phyloP scores from a whole-genome alignment of 73 alveolate species.

The Blepharisma japonicum region DNA sequence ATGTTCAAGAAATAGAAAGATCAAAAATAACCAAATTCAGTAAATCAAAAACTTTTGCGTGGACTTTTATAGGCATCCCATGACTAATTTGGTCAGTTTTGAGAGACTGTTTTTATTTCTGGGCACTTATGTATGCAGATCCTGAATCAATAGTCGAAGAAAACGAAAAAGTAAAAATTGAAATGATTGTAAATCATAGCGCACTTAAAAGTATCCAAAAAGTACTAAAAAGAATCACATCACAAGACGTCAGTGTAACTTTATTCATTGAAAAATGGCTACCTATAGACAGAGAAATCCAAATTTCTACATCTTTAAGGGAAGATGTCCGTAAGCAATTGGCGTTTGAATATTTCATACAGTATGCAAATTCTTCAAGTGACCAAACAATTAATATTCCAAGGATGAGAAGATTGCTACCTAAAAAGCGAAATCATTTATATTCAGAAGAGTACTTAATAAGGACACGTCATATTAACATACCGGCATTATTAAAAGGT shows the following conservation, averaged over 20 bases:
- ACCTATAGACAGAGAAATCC: not conserved
- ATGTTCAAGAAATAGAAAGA: not conserved
- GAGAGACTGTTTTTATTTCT: slow-evolving; percentile 45
- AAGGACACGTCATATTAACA: not conserved
- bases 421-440: not conserved
- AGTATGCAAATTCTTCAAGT: not conserved
- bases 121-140: slow-evolving; percentile 8
- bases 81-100: slow-evolving; percentile 41
- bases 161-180: not conserved
- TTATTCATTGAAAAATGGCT: slow-evolving; percentile 10
- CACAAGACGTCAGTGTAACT: not conserved
- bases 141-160: not conserved
- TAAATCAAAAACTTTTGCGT: slow-evolving; percentile 34
- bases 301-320: not conserved
- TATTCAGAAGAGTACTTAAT: not conserved
- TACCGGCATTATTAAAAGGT: not conserved
- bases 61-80: slow-evolving; percentile 53
- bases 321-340: not conserved
- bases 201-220: not conserved
- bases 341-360: not conserved
- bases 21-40: slow-evolving; percentile 21
- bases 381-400: not conserved
- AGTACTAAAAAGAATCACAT: not conserved
- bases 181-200: not conserved
- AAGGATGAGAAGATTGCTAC: not conserved